Base-by-base conservation (phyloP, 1,284 basidiomycete genomes). In the Tremellales sp. region DNA sequence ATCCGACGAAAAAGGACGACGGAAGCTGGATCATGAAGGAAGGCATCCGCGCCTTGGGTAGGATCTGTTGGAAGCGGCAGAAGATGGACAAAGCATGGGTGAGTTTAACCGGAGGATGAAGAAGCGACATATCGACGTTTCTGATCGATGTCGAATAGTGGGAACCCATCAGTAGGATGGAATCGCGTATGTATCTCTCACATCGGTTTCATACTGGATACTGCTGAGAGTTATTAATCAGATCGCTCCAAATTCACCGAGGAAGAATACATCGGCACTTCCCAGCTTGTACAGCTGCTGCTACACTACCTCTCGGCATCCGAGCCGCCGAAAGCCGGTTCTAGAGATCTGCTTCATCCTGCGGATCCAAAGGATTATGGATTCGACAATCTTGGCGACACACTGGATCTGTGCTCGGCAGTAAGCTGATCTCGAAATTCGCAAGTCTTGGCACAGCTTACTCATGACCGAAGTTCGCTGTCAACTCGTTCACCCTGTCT, bases 401-500 rank as follows among this genome's bases (percentile, higher is more conserved):
- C 72, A 2, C 44, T 73, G 26, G 53, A 68, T 37, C 53, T 73
- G 3, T 60, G 60, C 37, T 65, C 66, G 22, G 61, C 67, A 0
- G 70, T 73, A 35, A 42, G 68, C 19, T 25, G 27, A 22, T 24
- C 22, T 12, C 14, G 9, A 25, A 21, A 16, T 36, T 36, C n/a
- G 34, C n/a, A 19, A 2, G n/a, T 13, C 18, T 19, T 36, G 34
- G 18, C 22, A 8, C 8, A 10, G 7, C 10, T 8, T 24, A 9
- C 24, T 25, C 21, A 12, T 39, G 37, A 7, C 7, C 27, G 6
- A 58, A 94, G 87, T 90, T 94, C 65, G 78, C 81, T 7, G 85
- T 86, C 4, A 97, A 97, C 66, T 85, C 91, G 0, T 88, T 95
- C 65, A 85, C 90, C 0, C 75, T 94, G 10, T 83, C 87, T 0